Evolutionary conservation across 1,139 yeast genomes (phyloP).

Genomic region (Nakaseomyces delphensis): DNA sequence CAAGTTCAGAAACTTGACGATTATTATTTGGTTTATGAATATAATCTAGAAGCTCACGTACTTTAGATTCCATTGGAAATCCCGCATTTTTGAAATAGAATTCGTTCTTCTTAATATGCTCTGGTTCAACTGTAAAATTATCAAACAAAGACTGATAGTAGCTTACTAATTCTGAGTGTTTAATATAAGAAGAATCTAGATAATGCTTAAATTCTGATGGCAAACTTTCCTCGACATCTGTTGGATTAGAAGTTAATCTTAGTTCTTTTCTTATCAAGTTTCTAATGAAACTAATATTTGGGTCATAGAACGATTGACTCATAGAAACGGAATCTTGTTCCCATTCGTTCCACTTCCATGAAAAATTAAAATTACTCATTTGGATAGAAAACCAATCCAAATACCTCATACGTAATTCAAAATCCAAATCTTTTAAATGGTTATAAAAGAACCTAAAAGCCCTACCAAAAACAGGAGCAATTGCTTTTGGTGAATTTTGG

Average conservation of each 20-base stretch:
- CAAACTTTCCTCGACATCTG: constrained; percentile 64
- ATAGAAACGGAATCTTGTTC: constrained; percentile 42
- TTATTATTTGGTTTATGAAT: constrained; percentile 31
- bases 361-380: constrained; percentile 84
- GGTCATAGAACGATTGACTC: constrained; percentile 45
- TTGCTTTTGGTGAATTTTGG: constrained; percentile 73
- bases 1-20: constrained; percentile 30
- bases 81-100: constrained; percentile 31
- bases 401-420: constrained; percentile 63
- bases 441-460: constrained; percentile 79
- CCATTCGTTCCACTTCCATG: constrained; percentile 99
- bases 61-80: constrained; percentile 30
- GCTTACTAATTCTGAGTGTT: constrained; percentile 31
- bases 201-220: constrained; percentile 64
- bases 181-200: constrained; percentile 45
- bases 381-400: constrained; percentile 93
- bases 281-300: constrained; percentile 63
- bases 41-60: constrained; percentile 31
- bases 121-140: constrained; percentile 23
- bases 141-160: constrained; percentile 33
- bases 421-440: constrained; percentile 59
- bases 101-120: constrained; percentile 25
- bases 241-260: constrained; percentile 59
- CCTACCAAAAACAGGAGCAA: constrained; percentile 93
- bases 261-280: constrained; percentile 79